These are phyloP conservation scores for Alliaria petiolata DNA, from an alignment of 345 rosid species.

Conservation along the genomic window DNA sequence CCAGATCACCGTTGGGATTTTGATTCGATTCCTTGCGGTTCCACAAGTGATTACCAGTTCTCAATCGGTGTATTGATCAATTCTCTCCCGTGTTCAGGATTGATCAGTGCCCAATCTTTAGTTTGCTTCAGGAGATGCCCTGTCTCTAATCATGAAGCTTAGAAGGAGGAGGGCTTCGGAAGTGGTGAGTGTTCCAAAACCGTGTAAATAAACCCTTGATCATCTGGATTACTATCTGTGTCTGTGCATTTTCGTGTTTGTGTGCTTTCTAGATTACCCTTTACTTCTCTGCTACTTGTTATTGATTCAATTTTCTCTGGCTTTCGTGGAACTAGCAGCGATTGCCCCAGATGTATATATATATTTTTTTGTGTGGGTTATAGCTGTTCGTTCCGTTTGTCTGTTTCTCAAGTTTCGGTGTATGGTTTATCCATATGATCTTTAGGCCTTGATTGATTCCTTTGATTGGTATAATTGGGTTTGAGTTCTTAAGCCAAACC, in stretches of 20 bases:
- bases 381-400: neutral
- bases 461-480: neutral
- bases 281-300: neutral
- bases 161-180: conserved; percentile 68
- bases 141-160: conserved; percentile 67
- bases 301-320: neutral
- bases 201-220: conserved; percentile 6
- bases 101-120: conserved; percentile 39
- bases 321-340: neutral
- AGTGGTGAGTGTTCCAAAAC: conserved; percentile 57
- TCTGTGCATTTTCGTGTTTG: conserved; percentile 11
- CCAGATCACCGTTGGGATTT: conserved; percentile 29
- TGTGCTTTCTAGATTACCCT: neutral
- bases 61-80: conserved; percentile 36
- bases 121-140: conserved; percentile 43
- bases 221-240: neutral
- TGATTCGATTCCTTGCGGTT: conserved; percentile 7
- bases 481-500: neutral
- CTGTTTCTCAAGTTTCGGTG: neutral
- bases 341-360: neutral
- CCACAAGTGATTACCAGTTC: neutral
- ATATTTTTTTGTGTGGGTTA: neutral
- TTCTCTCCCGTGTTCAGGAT: conserved; percentile 43
- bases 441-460: neutral
- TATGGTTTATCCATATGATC: neutral